Evolutionary conservation across 768 basidiomycete genomes (phyloP).

Genomic region (Rubroboletus satanas): DNA sequence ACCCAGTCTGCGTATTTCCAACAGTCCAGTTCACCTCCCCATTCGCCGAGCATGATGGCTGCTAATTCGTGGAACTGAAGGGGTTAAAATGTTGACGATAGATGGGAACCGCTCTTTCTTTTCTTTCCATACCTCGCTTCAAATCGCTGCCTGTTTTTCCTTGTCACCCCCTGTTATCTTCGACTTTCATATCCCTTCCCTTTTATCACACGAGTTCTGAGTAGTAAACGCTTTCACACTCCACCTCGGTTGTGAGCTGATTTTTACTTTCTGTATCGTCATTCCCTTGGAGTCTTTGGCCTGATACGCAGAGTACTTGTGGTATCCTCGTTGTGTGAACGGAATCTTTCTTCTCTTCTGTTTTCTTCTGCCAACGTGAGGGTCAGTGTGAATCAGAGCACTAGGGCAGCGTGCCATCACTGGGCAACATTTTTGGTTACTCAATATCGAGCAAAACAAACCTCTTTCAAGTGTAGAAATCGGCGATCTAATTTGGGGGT

Average conservation of each 20-base stretch:
- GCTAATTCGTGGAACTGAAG: slow-evolving; percentile 23
- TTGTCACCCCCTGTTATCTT: neutral
- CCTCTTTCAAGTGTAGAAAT: too few species aligned
- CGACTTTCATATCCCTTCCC: neutral
- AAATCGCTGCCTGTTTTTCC: neutral
- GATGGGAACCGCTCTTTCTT: neutral
- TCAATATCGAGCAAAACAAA: too few species aligned
- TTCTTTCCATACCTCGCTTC: neutral
- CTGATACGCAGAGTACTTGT: neutral
- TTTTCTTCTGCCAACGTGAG: neutral
- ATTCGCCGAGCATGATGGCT: slow-evolving; percentile 45
- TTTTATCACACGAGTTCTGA: neutral
- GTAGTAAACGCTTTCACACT: neutral
- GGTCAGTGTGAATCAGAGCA: neutral
- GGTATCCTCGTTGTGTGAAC: neutral
- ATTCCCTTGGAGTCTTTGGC: neutral
- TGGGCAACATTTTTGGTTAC: too few species aligned
- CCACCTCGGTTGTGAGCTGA: too few species aligned
- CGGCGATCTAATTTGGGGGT: too few species aligned
- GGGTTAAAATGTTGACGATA: neutral
- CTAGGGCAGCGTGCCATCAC: too few species aligned
- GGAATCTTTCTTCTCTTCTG: neutral
- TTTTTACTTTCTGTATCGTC: neutral
- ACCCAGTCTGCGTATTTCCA: slow-evolving; percentile 51
- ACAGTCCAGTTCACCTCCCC: slow-evolving; percentile 50